phyloP scores from a whole-genome alignment of 345 rosid genomes.

The Psidium guajava region DNA sequence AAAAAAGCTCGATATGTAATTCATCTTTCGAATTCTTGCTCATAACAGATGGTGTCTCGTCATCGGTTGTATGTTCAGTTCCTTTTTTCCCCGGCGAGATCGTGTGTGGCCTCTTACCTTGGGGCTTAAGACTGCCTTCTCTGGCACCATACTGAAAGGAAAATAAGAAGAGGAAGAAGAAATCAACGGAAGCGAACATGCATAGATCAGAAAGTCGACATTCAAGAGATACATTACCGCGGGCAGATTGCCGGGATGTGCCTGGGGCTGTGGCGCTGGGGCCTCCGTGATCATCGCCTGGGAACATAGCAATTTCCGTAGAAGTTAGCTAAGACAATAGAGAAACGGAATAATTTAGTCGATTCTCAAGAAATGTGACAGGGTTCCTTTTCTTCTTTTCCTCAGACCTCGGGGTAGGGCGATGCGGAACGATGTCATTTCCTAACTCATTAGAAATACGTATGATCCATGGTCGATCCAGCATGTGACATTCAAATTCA shows the following conservation, averaged over 20 bases:
- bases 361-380: neutral
- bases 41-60: neutral
- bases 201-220: neutral
- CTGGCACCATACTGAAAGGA: slow-evolving; percentile 28
- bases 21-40: neutral
- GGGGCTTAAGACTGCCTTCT: slow-evolving; percentile 45
- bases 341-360: neutral
- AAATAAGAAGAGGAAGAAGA: neutral
- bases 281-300: slow-evolving; percentile 20
- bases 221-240: neutral
- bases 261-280: slow-evolving; percentile 33
- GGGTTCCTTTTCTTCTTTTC: neutral
- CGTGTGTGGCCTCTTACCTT: slow-evolving; percentile 14
- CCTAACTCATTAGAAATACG: neutral
- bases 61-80: neutral
- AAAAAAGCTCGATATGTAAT: neutral
- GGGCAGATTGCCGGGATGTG: slow-evolving; percentile 7
- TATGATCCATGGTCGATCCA: neutral
- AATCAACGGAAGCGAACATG: neutral
- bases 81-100: neutral
- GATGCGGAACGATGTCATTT: neutral
- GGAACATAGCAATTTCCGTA: neutral
- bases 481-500: neutral
- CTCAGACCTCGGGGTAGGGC: neutral
- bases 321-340: no score